Conservation (phyloP, 768 basidiomycete genomes). For the Cyclocybe cylindracea region DNA sequence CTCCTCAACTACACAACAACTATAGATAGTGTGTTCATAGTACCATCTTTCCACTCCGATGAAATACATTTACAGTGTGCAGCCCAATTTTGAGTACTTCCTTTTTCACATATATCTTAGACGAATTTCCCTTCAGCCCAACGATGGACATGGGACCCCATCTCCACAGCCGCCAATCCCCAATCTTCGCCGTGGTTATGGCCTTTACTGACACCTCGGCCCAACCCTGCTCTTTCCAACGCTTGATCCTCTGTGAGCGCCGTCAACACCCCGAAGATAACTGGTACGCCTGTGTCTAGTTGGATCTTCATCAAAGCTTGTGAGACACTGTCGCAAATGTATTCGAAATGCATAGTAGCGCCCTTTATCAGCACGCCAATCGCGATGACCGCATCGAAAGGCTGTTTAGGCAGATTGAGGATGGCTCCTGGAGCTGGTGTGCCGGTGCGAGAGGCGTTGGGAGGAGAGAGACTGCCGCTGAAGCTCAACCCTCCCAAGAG, state of each 20-base stretch:
- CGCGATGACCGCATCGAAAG: conserved; percentile 95
- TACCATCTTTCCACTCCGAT: neutral
- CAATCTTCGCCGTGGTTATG: conserved; percentile 99
- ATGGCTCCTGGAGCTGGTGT: conserved; percentile 48
- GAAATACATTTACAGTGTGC: neutral
- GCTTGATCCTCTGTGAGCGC: conserved; percentile 94
- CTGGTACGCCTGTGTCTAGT: conserved; percentile 89
- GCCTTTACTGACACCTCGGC: conserved; percentile 64
- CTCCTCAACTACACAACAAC: no score
- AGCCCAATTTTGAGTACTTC: conserved; percentile 7
- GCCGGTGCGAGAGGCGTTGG: conserved; percentile 46
- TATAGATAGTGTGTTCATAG: neutral
- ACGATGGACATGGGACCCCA: conserved; percentile 65
- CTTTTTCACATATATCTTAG: conserved; percentile 14
- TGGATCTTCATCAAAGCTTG: conserved; percentile 95
- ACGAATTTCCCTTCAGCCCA: conserved; percentile 75
- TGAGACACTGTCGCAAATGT: conserved; percentile 93
- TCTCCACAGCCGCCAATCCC: conserved; percentile 96
- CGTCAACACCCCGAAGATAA: conserved; percentile 96
- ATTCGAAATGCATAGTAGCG: conserved; percentile 98
- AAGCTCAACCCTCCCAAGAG: conserved; percentile 69
- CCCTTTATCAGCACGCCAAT: conserved; percentile 99
- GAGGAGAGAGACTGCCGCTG: conserved; percentile 28
- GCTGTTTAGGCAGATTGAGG: conserved; percentile 46
- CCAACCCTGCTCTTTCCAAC: conserved; percentile 89